Percentiles rank a stretch among this genome's conserved stretches.
These are phyloP conservation scores for Boletus reticulatus DNA, from an alignment of 768 basidiomycete genomes.

Conservation along the genomic window DNA sequence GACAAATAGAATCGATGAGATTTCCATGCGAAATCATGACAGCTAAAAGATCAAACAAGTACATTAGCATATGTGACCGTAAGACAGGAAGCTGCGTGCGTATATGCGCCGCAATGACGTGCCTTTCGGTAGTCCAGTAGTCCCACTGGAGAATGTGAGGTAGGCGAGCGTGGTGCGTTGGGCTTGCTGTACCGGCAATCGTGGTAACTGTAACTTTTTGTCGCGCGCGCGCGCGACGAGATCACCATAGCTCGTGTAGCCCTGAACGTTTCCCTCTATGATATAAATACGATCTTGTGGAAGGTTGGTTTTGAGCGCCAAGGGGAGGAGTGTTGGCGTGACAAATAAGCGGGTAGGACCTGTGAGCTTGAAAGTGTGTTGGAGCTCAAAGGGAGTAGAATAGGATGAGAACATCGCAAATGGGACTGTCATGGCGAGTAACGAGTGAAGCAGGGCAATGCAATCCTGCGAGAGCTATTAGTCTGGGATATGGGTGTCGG, in stretches of 20 bases:
- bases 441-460: constrained; percentile 46
- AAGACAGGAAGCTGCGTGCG: background rate
- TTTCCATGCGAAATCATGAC: constrained; percentile 78
- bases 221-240: constrained; percentile 41
- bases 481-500: background rate
- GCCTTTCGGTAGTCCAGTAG: constrained; percentile 77
- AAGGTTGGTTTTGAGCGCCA: constrained; percentile 39
- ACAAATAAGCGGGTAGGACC: constrained; percentile 54
- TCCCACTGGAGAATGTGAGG: constrained; percentile 75
- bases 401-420: constrained; percentile 53
- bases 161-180: constrained; percentile 59
- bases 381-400: constrained; percentile 56
- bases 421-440: constrained; percentile 49
- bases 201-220: constrained; percentile 39
- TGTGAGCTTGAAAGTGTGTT: constrained; percentile 47
- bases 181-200: constrained; percentile 44
- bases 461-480: constrained; percentile 44
- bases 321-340: constrained; percentile 41
- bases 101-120: background rate
- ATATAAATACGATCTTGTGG: constrained; percentile 46
- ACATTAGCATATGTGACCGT: constrained; percentile 1
- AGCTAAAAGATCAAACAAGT: constrained; percentile 34
- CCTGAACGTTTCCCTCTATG: constrained; percentile 41
- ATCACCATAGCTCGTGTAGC: constrained; percentile 42
- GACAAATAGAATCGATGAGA: constrained; percentile 43